These are phyloP conservation scores for Peziza echinospora DNA, from an alignment of 495 filamentous ascomycete species.

Conservation along the genomic window DNA sequence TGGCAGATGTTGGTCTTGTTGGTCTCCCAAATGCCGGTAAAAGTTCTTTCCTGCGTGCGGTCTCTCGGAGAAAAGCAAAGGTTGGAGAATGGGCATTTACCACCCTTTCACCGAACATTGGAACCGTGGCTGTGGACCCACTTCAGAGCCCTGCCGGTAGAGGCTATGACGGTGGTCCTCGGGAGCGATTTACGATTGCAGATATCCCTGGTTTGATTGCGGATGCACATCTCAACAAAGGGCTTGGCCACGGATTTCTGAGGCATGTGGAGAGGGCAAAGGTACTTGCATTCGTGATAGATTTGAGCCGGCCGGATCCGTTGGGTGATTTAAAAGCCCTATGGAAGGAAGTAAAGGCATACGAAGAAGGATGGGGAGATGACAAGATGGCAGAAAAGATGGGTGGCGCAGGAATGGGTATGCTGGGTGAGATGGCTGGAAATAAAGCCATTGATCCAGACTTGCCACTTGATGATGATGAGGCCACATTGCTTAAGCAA, in stretches of 20 bases:
- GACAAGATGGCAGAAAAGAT: background rate
- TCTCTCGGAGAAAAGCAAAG: conserved; percentile 66
- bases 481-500: conserved; percentile 16
- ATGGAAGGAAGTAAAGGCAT: conserved; percentile 75
- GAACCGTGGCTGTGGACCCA: conserved; percentile 77
- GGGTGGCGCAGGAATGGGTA: conserved; percentile 11
- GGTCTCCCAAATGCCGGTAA: conserved; percentile 94
- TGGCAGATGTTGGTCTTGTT: conserved; percentile 86
- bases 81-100: conserved; percentile 96
- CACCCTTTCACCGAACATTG: conserved; percentile 80
- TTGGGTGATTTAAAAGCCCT: conserved; percentile 53
- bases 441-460: conserved; percentile 1
- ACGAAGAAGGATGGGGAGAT: conserved; percentile 42
- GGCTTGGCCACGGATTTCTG: conserved; percentile 75
- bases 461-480: background rate
- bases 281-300: conserved; percentile 81
- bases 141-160: conserved; percentile 18
- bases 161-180: conserved; percentile 18
- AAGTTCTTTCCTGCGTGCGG: conserved; percentile 67
- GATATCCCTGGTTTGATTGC: conserved; percentile 88
- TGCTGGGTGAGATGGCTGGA: conserved; percentile 20
- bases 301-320: conserved; percentile 60
- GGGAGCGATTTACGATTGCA: conserved; percentile 74
- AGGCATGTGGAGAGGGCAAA: conserved; percentile 85
- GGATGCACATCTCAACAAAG: conserved; percentile 78